Evolutionary conservation across 2,329 filamentous ascomycete species (phyloP), one percentile per base, ranked within the genome.

Genomic region (Pseudocercospora vitis): DNA sequence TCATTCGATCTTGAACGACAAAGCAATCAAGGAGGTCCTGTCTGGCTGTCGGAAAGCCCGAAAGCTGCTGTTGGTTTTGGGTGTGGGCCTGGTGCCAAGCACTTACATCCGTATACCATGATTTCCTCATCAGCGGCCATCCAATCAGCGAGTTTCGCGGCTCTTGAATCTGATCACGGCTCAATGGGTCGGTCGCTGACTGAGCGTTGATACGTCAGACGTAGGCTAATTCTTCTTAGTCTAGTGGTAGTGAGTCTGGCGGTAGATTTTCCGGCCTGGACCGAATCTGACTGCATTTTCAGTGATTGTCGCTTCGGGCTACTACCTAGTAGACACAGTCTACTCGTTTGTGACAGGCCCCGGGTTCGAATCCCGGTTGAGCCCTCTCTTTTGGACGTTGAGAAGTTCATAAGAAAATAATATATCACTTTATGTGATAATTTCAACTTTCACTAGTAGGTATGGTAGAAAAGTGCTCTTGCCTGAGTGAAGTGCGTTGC

Each of bases 221-320:
- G 26, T 9, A 16, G n/a, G 19, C 33, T 37, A 37, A 37, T 18
- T 9, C 6, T 19, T 37, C n/a, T 8, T 16, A 37, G 37, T 42
- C 37, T 42, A 42, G 37, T 42, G 37, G 37, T 42, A 42, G 33
- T 37, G 16, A 37, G 16, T 37, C 12, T 16, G 7, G 9, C 8
- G 8, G 9, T 8, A n/a, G 9, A 16, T 8, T 18, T 3, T n/a
- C 12, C 19, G 33, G 5, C 9, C 7, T 21, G 4, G 2, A 4
- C 16, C 33, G 4, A 19, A 37, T 18, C 12, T 37, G 31, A 32
- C 31, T 11, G 3, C 33, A 4, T 12, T 4, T 19, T n/a, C 29
- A 45, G 44, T 60, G 58, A 60, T 60, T 60, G 58, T 60, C 58
- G 58, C 58, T 61, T 61, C 58, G 58, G 58, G 58, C 52, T 53